These are phyloP conservation scores for Lasiodiplodia sp. DNA, from an alignment of 2,329 filamentous ascomycete species.

Conservation along the genomic window DNA sequence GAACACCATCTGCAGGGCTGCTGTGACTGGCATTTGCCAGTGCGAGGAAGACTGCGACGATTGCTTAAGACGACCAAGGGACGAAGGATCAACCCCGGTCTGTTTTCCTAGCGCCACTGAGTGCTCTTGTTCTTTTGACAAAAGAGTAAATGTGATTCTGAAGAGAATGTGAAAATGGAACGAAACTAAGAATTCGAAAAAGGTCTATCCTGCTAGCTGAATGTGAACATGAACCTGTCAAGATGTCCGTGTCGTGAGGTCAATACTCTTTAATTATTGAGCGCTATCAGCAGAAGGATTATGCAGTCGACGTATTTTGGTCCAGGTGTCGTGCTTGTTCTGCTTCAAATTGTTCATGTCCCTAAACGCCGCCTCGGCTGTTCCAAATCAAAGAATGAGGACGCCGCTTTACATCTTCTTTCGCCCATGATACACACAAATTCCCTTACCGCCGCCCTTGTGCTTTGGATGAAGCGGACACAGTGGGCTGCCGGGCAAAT, in stretches of 20 bases:
- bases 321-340: too few relatives aligned
- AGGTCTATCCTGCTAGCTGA: not conserved
- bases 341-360: not conserved
- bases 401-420: conserved; percentile 30
- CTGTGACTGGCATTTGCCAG: too few relatives aligned
- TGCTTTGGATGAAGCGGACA: conserved; percentile 54
- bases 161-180: too few relatives aligned
- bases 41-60: not conserved
- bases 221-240: not conserved
- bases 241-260: not conserved
- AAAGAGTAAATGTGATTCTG: not conserved
- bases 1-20: too few relatives aligned
- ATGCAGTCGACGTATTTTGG: too few relatives aligned
- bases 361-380: not conserved
- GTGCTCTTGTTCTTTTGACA: not conserved
- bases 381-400: not conserved
- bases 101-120: too few relatives aligned
- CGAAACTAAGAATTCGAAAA: not conserved
- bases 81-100: not conserved
- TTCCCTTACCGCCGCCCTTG: conserved; percentile 44
- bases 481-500: conserved; percentile 52
- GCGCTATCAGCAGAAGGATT: not conserved
- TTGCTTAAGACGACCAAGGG: not conserved
- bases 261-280: not conserved
- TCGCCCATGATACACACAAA: conserved; percentile 53